Evolutionary conservation across 768 basidiomycete species (phyloP).

Genomic region (Collybiopsis luxurians): DNA sequence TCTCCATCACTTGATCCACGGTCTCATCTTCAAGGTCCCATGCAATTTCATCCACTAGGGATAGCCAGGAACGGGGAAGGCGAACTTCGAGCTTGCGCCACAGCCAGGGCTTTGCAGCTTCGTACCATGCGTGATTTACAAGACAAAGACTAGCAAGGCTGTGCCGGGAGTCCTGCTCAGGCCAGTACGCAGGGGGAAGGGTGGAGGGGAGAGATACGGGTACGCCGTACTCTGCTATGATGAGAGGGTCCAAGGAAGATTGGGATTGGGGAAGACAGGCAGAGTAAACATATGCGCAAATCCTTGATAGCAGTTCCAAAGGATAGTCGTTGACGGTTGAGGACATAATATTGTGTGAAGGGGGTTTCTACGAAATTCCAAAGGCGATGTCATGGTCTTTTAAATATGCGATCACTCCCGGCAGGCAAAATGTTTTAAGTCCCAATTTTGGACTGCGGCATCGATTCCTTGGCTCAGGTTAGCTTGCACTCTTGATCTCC

Average conservation of each 20-base stretch:
- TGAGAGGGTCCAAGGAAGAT: conserved; percentile 71
- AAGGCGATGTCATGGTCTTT: conserved; percentile 26
- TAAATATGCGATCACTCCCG: background rate
- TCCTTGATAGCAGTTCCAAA: conserved; percentile 66
- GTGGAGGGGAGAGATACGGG: conserved; percentile 73
- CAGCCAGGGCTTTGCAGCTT: conserved; percentile 85
- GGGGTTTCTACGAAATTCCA: too few relatives aligned
- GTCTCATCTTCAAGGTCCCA: conserved; percentile 71
- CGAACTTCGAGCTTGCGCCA: conserved; percentile 84
- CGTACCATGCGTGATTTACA: conserved; percentile 75
- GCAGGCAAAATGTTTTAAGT: background rate
- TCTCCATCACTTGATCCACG: conserved; percentile 60
- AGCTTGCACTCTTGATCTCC: too few relatives aligned
- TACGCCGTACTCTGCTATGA: conserved; percentile 39
- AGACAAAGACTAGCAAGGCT: conserved; percentile 72
- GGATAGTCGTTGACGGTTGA: conserved; percentile 46
- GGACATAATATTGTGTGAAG: conserved; percentile 18
- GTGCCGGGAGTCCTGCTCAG: conserved; percentile 60
- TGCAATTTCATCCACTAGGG: conserved; percentile 75
- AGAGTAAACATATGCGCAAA: conserved; percentile 72
- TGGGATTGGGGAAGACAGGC: conserved; percentile 53
- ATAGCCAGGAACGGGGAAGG: conserved; percentile 81
- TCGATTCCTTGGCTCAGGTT: too few relatives aligned
- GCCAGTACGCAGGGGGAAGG: conserved; percentile 67
- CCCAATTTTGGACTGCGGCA: too few relatives aligned